phyloP scores from a whole-genome alignment of 2,329 filamentous ascomycete genomes.

The Fusarium cyanostomum region DNA sequence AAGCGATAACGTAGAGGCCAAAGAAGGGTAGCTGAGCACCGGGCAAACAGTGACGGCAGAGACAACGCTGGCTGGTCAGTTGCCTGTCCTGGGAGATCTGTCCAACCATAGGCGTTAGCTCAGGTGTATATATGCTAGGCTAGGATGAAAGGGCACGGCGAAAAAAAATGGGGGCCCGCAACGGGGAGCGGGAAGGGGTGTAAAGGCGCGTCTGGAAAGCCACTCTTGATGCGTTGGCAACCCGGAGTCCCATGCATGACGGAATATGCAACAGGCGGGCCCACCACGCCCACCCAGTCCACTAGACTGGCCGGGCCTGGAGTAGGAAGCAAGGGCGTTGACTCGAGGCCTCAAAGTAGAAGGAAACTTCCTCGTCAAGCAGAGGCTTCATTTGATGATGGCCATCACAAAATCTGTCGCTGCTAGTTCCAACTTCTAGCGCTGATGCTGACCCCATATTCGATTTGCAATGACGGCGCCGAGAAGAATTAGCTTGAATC shows the following conservation, averaged over 20 bases:
- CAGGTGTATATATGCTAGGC: constrained; percentile 45
- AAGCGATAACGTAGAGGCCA: constrained; percentile 23
- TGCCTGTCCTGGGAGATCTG: constrained; percentile 43
- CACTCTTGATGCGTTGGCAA: constrained; percentile 52
- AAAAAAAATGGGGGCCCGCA: constrained; percentile 36
- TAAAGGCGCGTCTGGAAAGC: constrained; percentile 42
- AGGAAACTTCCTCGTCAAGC: constrained; percentile 17
- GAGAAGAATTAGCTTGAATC: constrained; percentile 15
- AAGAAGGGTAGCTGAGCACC: constrained; percentile 18
- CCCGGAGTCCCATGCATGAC: constrained; percentile 62
- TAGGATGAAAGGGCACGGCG: constrained; percentile 37
- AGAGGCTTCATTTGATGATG: constrained; percentile 5
- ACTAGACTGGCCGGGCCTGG: constrained; percentile 25
- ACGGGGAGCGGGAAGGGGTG: constrained; percentile 40
- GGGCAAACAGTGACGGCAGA: constrained; percentile 31
- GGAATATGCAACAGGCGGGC: constrained; percentile 60
- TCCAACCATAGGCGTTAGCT: constrained; percentile 52
- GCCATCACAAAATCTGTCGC: neutral
- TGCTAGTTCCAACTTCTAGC: neutral
- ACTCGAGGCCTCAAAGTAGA: constrained; percentile 28
- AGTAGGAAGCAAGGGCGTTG: constrained; percentile 17
- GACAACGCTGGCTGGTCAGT: constrained; percentile 38
- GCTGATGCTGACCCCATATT: neutral
- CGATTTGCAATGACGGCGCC: constrained; percentile 17
- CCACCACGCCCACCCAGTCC: constrained; percentile 38